phyloP scores from a whole-genome alignment of 2,329 filamentous ascomycete genomes.

The Phialophora verrucosa region DNA sequence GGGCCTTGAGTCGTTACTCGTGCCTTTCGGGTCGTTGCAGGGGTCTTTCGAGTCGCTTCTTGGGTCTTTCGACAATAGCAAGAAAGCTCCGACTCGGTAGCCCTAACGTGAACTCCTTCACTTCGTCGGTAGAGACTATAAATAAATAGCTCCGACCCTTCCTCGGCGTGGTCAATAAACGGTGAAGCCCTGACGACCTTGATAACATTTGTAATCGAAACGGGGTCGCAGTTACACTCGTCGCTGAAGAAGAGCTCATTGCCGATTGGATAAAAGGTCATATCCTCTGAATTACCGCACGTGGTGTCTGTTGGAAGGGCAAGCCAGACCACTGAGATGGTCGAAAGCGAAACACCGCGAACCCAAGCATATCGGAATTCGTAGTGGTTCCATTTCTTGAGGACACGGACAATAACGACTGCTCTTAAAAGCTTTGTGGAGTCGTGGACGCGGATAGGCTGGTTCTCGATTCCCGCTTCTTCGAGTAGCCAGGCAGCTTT shows the following conservation, averaged over 20 bases:
- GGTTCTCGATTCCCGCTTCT: slow-evolving; percentile 17
- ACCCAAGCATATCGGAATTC: slow-evolving; percentile 74
- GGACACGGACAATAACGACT: slow-evolving; percentile 56
- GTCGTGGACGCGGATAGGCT: not conserved
- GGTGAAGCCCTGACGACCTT: slow-evolving; percentile 62
- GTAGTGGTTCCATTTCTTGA: slow-evolving; percentile 49
- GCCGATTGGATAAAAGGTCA: slow-evolving; percentile 63
- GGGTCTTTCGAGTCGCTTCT: not conserved
- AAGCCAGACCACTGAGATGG: slow-evolving; percentile 72
- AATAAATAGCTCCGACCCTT: slow-evolving; percentile 65
- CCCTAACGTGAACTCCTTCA: slow-evolving; percentile 61
- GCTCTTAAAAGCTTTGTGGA: slow-evolving; percentile 24
- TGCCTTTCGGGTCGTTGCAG: too few species aligned
- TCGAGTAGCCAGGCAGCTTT: slow-evolving; percentile 26
- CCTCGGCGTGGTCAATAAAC: slow-evolving; percentile 46
- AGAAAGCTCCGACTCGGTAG: not conserved
- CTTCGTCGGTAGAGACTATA: slow-evolving; percentile 70
- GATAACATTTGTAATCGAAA: slow-evolving; percentile 62
- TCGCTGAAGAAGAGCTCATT: slow-evolving; percentile 80
- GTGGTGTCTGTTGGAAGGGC: slow-evolving; percentile 74
- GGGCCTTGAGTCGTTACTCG: not conserved
- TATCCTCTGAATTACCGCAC: slow-evolving; percentile 62
- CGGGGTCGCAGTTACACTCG: slow-evolving; percentile 71
- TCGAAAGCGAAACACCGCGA: slow-evolving; percentile 53
- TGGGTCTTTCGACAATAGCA: not conserved